These are phyloP conservation scores for Cercophora newfieldiana DNA, from an alignment of 495 filamentous ascomycete genomes.

Conservation along the genomic window DNA sequence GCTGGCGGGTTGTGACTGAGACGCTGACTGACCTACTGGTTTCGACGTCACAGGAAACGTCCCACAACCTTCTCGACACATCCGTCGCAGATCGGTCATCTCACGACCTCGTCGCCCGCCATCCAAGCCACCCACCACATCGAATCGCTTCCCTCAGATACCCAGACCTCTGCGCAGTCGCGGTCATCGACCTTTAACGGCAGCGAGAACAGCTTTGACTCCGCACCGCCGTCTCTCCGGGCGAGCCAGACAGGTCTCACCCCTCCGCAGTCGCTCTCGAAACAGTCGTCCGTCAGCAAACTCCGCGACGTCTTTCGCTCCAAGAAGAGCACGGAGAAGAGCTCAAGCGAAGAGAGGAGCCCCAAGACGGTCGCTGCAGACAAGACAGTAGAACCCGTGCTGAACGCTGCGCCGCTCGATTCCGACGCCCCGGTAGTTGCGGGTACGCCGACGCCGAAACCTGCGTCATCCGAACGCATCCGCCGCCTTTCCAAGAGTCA, in stretches of 20 bases:
- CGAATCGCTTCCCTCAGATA: constrained; percentile 34
- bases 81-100: constrained; percentile 74
- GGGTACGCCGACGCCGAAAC: constrained; percentile 4
- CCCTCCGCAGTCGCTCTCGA: constrained; percentile 37
- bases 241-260: constrained; percentile 36
- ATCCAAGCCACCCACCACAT: constrained; percentile 58
- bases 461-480: constrained; percentile 19
- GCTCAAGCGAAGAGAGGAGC: constrained; percentile 25
- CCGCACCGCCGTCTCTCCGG: constrained; percentile 23
- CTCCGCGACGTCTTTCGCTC: constrained; percentile 48
- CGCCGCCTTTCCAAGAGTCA: constrained; percentile 34
- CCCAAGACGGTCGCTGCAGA: constrained; percentile 20
- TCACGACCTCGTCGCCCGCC: constrained; percentile 80
- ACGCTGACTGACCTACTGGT: constrained; percentile 18
- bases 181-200: constrained; percentile 24
- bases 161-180: constrained; percentile 24
- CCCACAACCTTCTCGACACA: constrained; percentile 61
- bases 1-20: constrained; percentile 4
- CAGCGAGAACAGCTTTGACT: constrained; percentile 30
- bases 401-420: constrained; percentile 15
- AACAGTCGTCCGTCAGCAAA: constrained; percentile 47
- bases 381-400: constrained; percentile 24
- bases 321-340: constrained; percentile 34
- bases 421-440: constrained; percentile 13
- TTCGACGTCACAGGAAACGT: constrained; percentile 23